phyloP scores from a whole-genome alignment of 164 flowering plant species.

The Sextonia rubra region DNA sequence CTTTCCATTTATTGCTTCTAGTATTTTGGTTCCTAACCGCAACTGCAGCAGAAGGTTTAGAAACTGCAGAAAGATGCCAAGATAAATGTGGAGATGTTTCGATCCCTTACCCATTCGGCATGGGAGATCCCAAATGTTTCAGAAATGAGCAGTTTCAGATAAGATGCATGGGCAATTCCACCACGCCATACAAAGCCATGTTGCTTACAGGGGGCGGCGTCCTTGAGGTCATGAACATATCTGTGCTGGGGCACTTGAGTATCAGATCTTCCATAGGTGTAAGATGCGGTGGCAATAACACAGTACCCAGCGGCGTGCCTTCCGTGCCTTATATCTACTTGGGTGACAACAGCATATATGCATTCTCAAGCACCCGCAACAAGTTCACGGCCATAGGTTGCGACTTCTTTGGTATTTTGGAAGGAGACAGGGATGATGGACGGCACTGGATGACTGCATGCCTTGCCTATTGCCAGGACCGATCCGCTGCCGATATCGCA shows the following conservation, averaged over 20 bases:
- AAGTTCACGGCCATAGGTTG: conserved; percentile 12
- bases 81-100: background rate
- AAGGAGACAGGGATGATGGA: background rate
- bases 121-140: background rate
- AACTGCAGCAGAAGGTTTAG: background rate
- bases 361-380: background rate
- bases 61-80: background rate
- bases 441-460: background rate
- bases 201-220: background rate
- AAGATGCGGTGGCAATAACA: background rate
- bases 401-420: background rate
- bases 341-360: background rate
- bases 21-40: background rate
- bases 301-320: too few species aligned
- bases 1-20: background rate
- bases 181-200: background rate
- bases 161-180: background rate
- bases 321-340: background rate
- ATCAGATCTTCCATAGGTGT: background rate
- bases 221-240: background rate
- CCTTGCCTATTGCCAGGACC: background rate
- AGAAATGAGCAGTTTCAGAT: background rate
- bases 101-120: background rate
- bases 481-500: too few species aligned
- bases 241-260: background rate